These are phyloP conservation scores for Xylariaceae sp. DNA, from an alignment of 2,329 filamentous ascomycete species.

Conservation along the genomic window DNA sequence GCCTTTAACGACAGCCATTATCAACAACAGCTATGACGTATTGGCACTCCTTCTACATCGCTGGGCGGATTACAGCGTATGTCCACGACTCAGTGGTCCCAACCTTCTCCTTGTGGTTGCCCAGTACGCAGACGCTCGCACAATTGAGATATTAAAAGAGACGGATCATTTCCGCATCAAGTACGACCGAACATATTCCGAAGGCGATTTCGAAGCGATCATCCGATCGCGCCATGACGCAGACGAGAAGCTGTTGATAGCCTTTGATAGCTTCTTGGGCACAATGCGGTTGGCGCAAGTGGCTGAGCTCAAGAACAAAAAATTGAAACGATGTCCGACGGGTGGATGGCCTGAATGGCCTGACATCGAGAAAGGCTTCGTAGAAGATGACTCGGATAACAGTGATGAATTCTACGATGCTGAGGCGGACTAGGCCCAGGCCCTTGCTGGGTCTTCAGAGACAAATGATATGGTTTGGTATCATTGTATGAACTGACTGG, in stretches of 20 bases:
- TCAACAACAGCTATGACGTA: conserved; percentile 3
- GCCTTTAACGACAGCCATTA: background rate
- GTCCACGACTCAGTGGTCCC: background rate
- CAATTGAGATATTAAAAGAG: background rate
- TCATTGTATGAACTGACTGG: too few relatives aligned
- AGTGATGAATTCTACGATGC: too few relatives aligned
- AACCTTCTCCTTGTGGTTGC: background rate
- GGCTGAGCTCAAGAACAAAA: too few relatives aligned
- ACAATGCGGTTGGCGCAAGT: too few relatives aligned
- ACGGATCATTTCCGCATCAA: background rate
- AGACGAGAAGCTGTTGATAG: background rate
- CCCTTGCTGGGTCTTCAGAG: too few relatives aligned
- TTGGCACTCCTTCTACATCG: background rate
- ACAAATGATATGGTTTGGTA: too few relatives aligned
- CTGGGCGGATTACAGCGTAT: background rate
- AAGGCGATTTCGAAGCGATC: background rate
- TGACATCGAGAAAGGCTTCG: too few relatives aligned
- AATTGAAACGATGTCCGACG: too few relatives aligned
- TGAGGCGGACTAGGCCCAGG: too few relatives aligned
- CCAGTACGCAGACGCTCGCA: background rate
- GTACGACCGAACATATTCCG: background rate
- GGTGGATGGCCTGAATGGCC: too few relatives aligned
- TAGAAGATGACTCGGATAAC: too few relatives aligned
- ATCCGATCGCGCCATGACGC: background rate
- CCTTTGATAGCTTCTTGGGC: background rate